Base-by-base conservation (phyloP, 2,329 filamentous ascomycete species). In the Talaromyces atroroseus region DNA sequence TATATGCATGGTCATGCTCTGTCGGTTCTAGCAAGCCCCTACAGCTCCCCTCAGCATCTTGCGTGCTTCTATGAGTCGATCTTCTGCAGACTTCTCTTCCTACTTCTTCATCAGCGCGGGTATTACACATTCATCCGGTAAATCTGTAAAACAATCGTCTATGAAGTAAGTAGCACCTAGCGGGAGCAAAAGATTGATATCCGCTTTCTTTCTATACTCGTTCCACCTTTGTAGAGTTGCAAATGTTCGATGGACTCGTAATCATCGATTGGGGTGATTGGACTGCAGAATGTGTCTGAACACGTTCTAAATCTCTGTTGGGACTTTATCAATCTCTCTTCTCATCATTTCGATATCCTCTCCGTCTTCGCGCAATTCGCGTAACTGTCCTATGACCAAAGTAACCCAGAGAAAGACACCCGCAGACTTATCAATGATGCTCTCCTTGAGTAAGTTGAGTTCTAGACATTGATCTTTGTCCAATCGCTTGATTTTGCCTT, bases 391-490 rank as follows among this genome's bases (percentile, higher is more conserved):
- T 36, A 36, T 16, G 42, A 54, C 44, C 16, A 54, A 24, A 23
- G 32, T 29, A 8, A 54, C 52, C 52, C 52, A 54, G 12, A 54
- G 40, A 21, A 47, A 54, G 42, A 54, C 14, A 11, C 44, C 52
- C 3, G 46, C 24, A 8, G 52, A 42, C 29, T 48, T 54, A 0
- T 54, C 52, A 16, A 36, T 32, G 14, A 54, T 46, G 21, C 1
- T 18, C 4, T 7, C 16, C n/a, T 36, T 36, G 5, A 36, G 32
- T 16, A 10, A 14, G 38, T 45, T 5, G 34, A 47, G 21, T 21
- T 21, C 20, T 38, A 2, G 32, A 3, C 26, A 7, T 5, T 47
- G 18, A 11, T 34, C 4, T 20, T 20, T n/a, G 20, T 36, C 29
- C 14, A 48, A 36, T 54, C 10, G 29, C 20, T 54, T 21, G 21